Percentiles rank a stretch among this genome's conserved stretches.
Evolutionary conservation across 257 asterid species (phyloP).

Genomic region (Penstemon barbatus): DNA sequence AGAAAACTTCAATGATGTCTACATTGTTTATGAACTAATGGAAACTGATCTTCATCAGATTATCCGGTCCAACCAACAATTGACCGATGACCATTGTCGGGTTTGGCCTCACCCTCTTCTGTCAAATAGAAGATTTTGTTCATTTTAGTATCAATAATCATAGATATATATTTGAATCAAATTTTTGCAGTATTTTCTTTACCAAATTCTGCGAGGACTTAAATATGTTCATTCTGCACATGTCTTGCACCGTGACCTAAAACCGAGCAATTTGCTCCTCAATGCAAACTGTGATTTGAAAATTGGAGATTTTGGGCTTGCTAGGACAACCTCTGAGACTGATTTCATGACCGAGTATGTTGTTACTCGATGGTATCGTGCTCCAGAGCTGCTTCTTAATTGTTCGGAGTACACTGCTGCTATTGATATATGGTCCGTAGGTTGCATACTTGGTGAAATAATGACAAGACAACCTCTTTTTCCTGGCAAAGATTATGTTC

Average conservation of each 20-base stretch:
- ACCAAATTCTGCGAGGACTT: conserved; percentile 91
- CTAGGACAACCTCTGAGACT: conserved; percentile 96
- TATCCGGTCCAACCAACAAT: conserved; percentile 74
- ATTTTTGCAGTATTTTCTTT: conserved; percentile 80
- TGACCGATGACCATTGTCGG: conserved; percentile 98
- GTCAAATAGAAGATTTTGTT: neutral
- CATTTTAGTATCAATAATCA: neutral
- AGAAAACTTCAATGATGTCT: conserved; percentile 96
- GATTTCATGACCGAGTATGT: conserved; percentile 99
- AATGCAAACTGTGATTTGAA: conserved; percentile 88
- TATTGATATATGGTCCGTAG: conserved; percentile 96
- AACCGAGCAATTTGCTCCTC: conserved; percentile 89
- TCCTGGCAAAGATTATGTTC: conserved; percentile 96
- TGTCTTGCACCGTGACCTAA: conserved; percentile 94
- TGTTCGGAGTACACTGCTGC: conserved; percentile 98
- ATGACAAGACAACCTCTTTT: conserved; percentile 91
- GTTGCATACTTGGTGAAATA: conserved; percentile 95
- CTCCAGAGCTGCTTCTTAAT: conserved; percentile 93
- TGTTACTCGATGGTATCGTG: conserved; percentile 99
- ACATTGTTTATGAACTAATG: conserved; percentile 92
- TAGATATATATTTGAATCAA: conserved; percentile 12
- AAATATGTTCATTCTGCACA: conserved; percentile 91
- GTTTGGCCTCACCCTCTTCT: conserved; percentile 53
- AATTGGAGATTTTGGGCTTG: conserved; percentile 94
- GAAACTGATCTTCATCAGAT: conserved; percentile 99